Conservation (phyloP, 2,329 filamentous ascomycete genomes). For the Trichophyton verrucosum region DNA sequence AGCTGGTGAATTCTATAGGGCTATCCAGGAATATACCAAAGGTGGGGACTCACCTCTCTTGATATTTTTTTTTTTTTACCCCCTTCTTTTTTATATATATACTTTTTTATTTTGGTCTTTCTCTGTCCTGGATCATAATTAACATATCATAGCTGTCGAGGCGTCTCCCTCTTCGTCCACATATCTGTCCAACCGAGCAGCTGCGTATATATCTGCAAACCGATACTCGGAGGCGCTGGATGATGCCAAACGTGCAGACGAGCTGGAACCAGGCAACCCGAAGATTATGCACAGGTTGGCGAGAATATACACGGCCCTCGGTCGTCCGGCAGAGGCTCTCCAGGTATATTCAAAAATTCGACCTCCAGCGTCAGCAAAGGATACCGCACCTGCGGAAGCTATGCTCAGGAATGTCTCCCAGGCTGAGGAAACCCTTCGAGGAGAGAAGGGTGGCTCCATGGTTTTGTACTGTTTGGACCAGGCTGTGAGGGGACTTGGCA, state of each 20-base stretch:
- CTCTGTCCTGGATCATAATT: conserved; percentile 1
- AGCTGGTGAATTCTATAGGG: conserved; percentile 74
- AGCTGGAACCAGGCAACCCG: conserved; percentile 70
- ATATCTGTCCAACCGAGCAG: conserved; percentile 88
- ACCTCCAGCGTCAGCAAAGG: conserved; percentile 69
- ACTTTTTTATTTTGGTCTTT: background rate
- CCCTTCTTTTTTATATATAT: background rate
- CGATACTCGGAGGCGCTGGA: conserved; percentile 69
- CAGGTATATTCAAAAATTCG: conserved; percentile 69
- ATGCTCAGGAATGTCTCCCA: conserved; percentile 74
- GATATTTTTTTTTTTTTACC: conserved; percentile 6
- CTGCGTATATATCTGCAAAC: conserved; percentile 80
- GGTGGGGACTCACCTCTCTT: conserved; percentile 41
- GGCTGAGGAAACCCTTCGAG: conserved; percentile 62
- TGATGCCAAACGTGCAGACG: conserved; percentile 70
- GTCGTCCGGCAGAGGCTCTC: conserved; percentile 75
- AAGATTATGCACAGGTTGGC: conserved; percentile 84
- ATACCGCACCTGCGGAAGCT: conserved; percentile 66
- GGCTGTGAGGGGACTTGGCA: conserved; percentile 67
- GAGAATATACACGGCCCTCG: conserved; percentile 77
- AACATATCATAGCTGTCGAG: conserved; percentile 56
- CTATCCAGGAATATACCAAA: conserved; percentile 89
- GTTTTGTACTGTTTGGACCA: conserved; percentile 82
- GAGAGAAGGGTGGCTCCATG: conserved; percentile 77
- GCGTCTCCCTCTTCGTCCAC: conserved; percentile 74